Base-by-base conservation (phyloP, 306 rosid genomes). In the Dryas drummondii region DNA sequence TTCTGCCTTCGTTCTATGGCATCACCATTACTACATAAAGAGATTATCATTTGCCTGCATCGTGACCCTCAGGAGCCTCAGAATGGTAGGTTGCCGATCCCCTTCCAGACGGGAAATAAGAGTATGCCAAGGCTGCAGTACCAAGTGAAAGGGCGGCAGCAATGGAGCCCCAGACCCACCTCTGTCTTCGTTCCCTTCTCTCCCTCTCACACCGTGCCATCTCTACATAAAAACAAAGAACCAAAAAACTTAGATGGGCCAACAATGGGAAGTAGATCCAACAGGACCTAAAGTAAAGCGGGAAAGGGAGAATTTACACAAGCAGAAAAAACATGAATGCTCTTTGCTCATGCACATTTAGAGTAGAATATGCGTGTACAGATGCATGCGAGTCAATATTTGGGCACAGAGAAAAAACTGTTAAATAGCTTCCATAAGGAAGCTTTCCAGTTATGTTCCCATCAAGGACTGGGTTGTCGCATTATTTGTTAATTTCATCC, bases 121-220 rank as follows among this genome's bases (percentile, higher is more conserved):
- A 90, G 86, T 90, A 90, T 13, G 91, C 94, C 78, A 96, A 74
- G 70, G 93, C 91, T 19, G 89, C 90, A 17, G 89, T 85, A 60
- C 97, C 85, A 19, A 96, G 85, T 1, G 84, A 80, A 47, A 90
- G 83, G 7, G 86, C 90, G 57, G 96, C 71, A 27, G 92, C 88
- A 42, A 92, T 82, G 17, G 91, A 87, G 32, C 97, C 96, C 99
- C 99, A 92, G 41, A 96, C 71, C 99, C 99, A 96, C 76, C 84
- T 92, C 27, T 90, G 98, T 86, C 84, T 86, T 78, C 80, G 84
- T 37, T 80, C 87, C 78, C 72, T 92, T 51, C 83, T 80, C 72
- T 87, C 90, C 81, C 99, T 90, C 79, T 85, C 92, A 1, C 90
- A 91, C 70, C 99, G 84, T 7, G 96, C 88, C 86, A 75, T 72